phyloP scores from a whole-genome alignment of 768 basidiomycete species.

The Tulasnella sp. region DNA sequence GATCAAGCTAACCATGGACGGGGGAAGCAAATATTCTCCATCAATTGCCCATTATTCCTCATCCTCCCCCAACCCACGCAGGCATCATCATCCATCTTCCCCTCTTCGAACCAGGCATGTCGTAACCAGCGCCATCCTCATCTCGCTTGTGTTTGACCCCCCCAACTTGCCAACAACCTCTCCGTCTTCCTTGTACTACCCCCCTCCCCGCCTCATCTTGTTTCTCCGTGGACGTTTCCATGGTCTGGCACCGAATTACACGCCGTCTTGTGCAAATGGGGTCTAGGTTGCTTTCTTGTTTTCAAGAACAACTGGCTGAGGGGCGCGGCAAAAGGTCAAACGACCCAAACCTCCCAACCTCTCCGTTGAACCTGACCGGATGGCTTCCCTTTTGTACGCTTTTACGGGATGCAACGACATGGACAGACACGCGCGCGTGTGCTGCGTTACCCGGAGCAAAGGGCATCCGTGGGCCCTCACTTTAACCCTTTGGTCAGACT shows the following conservation, averaged over 20 bases:
- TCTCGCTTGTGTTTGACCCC: neutral
- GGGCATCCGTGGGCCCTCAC: no score
- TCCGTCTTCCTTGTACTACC: no score
- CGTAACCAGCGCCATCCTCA: neutral
- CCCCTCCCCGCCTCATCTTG: neutral
- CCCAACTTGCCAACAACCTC: neutral
- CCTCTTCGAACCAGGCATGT: neutral
- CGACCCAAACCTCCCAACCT: neutral
- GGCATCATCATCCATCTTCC: neutral
- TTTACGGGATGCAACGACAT: no score
- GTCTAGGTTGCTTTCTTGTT: neutral
- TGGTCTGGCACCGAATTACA: neutral
- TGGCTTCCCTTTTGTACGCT: neutral
- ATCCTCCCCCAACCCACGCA: neutral
- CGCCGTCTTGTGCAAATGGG: neutral
- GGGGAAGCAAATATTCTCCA: neutral
- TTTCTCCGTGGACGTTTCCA: neutral
- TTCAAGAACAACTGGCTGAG: neutral
- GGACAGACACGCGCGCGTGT: no score
- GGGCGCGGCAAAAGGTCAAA: neutral
- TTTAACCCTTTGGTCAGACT: neutral
- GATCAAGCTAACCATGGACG: neutral
- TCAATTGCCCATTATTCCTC: neutral
- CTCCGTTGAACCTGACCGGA: neutral
- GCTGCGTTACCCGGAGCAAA: no score